phyloP scores from a whole-genome alignment of 1,284 basidiomycete genomes.

The Cutaneotrichosporon dermatis region DNA sequence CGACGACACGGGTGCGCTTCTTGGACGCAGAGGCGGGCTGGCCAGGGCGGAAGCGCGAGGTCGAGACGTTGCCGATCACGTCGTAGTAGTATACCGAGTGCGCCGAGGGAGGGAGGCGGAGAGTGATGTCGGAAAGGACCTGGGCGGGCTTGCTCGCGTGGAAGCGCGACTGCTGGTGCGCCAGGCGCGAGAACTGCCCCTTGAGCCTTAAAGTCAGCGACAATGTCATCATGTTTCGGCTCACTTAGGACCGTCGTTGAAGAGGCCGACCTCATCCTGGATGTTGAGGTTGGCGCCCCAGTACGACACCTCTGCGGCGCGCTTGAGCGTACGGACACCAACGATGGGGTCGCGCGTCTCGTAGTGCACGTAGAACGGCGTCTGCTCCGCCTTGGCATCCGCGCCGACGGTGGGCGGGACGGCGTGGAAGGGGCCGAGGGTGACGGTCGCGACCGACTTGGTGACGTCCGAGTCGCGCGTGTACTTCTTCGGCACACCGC shows the following conservation, averaged over 20 bases:
- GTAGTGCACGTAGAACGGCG: constrained; percentile 72
- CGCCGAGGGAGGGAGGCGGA: constrained; percentile 77
- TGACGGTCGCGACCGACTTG: constrained; percentile 73
- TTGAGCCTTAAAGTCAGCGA: constrained; percentile 66
- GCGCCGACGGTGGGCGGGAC: constrained; percentile 58
- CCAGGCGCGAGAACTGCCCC: constrained; percentile 90
- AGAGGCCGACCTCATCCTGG: constrained; percentile 76
- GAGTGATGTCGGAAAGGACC: constrained; percentile 59
- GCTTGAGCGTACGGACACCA: constrained; percentile 66
- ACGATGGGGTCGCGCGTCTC: constrained; percentile 72
- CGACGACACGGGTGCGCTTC: constrained; percentile 48
- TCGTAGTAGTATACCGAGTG: constrained; percentile 83
- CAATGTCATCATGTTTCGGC: constrained; percentile 41
- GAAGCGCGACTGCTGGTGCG: constrained; percentile 74
- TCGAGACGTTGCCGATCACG: constrained; percentile 92
- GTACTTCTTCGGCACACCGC: constrained; percentile 49
- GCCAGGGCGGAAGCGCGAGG: constrained; percentile 70
- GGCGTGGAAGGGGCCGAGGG: constrained; percentile 79
- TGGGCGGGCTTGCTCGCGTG: constrained; percentile 62
- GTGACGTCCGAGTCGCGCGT: constrained; percentile 51
- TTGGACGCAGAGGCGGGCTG: constrained; percentile 19
- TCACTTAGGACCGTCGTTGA: constrained; percentile 82
- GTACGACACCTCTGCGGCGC: constrained; percentile 86
- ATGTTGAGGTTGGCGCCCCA: constrained; percentile 95
- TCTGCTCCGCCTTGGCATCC: constrained; percentile 56